Evolutionary conservation across 108 stramenopile species (phyloP).

Genomic region (Cyclotella choctawhatcheeana): DNA sequence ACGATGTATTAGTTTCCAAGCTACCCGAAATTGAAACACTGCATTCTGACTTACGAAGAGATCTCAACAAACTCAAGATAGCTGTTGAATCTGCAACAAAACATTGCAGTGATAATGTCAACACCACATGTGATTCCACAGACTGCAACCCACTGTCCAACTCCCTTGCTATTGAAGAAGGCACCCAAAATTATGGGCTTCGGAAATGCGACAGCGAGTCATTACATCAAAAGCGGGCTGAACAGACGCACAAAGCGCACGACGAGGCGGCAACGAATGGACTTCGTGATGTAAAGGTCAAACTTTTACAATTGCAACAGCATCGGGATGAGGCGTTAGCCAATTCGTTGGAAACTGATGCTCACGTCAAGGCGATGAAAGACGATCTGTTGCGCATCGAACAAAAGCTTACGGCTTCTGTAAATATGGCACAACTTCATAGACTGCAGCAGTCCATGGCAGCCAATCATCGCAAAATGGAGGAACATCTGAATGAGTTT

Average conservation of each 20-base stretch:
- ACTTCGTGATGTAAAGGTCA: slow-evolving; percentile 31
- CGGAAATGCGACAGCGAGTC: slow-evolving; percentile 7
- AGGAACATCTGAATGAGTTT: slow-evolving; percentile 23
- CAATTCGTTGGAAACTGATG: slow-evolving; percentile 35
- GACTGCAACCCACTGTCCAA: background rate
- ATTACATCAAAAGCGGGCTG: slow-evolving; percentile 6
- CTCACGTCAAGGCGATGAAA: slow-evolving; percentile 25
- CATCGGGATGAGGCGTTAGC: slow-evolving; percentile 25
- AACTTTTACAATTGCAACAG: slow-evolving; percentile 27
- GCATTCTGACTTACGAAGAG: slow-evolving; percentile 18
- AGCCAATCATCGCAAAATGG: slow-evolving; percentile 13
- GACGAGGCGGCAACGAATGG: background rate
- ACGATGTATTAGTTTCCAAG: slow-evolving; percentile 22
- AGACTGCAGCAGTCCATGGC: slow-evolving; percentile 23
- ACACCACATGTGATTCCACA: too few relatives aligned
- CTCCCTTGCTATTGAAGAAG: background rate
- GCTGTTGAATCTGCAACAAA: slow-evolving; percentile 9
- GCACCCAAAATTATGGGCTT: slow-evolving; percentile 15
- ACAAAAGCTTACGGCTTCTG: slow-evolving; percentile 33
- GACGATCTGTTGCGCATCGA: slow-evolving; percentile 32
- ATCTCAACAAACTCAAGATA: slow-evolving; percentile 27
- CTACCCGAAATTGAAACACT: slow-evolving; percentile 14
- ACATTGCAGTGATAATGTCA: background rate
- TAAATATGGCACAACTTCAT: slow-evolving; percentile 28
- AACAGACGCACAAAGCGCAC: slow-evolving; percentile 3